phyloP scores from a whole-genome alignment of 129 eudicot species.

The Saposhnikovia divaricata region DNA sequence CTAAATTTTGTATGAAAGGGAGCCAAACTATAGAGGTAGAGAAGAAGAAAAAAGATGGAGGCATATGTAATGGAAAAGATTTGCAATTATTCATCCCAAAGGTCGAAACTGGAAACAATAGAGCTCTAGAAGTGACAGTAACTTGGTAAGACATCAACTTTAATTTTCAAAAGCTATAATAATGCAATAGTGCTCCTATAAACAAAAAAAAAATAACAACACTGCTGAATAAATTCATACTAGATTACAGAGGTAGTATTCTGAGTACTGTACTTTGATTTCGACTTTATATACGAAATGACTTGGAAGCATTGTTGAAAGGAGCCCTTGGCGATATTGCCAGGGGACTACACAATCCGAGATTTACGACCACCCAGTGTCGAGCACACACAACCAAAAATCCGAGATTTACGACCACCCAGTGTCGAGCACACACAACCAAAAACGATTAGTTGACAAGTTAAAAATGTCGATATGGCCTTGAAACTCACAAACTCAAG shows the following conservation, averaged over 20 bases:
- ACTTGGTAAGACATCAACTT: background rate
- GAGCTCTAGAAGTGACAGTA: background rate
- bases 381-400: too few relatives aligned
- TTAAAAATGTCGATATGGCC: too few relatives aligned
- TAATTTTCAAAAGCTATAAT: background rate
- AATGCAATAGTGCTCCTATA: background rate
- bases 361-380: too few relatives aligned
- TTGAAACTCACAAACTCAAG: too few relatives aligned
- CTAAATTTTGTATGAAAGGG: background rate
- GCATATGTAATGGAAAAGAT: background rate
- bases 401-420: too few relatives aligned
- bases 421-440: too few relatives aligned
- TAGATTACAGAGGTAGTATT: too few relatives aligned
- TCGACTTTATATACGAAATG: background rate
- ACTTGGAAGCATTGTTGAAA: too few relatives aligned
- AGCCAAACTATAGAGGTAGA: background rate
- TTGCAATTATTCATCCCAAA: background rate
- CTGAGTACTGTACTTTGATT: background rate
- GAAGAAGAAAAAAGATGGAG: background rate
- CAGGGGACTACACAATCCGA: too few relatives aligned
- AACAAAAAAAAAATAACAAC: background rate
- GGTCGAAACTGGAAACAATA: background rate
- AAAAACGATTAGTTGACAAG: too few relatives aligned
- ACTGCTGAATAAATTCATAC: background rate
- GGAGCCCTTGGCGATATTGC: too few relatives aligned